Evolutionary conservation across 805 yeast species (phyloP).

Genomic region (Ogataea ramenticola): DNA sequence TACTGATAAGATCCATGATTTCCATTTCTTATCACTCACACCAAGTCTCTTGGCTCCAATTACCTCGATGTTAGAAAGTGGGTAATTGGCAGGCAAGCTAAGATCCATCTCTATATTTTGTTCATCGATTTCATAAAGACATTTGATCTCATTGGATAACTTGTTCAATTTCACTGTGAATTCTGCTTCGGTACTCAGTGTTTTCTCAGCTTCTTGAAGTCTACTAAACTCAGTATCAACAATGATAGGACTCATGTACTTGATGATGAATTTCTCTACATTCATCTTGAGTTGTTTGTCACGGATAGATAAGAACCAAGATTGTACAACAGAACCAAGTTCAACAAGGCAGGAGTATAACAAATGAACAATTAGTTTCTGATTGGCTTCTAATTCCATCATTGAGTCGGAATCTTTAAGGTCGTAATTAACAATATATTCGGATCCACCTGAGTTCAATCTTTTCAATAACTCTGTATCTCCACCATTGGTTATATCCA

Average conservation of each 20-base stretch:
- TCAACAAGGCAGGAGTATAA: slow-evolving; percentile 41
- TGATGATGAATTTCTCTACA: slow-evolving; percentile 56
- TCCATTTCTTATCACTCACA: slow-evolving; percentile 88
- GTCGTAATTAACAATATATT: slow-evolving; percentile 14
- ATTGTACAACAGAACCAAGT: slow-evolving; percentile 50
- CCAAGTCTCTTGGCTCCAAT: slow-evolving; percentile 78
- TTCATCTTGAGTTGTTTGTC: slow-evolving; percentile 55
- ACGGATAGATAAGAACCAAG: slow-evolving; percentile 67
- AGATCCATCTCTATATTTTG: slow-evolving; percentile 77
- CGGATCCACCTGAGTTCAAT: slow-evolving; percentile 6
- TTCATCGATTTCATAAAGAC: slow-evolving; percentile 75
- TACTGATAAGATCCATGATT: slow-evolving; percentile 89
- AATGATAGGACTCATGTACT: slow-evolving; percentile 56
- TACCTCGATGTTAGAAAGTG: slow-evolving; percentile 67
- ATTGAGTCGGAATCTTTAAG: slow-evolving; percentile 20
- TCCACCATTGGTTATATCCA: slow-evolving; percentile 28
- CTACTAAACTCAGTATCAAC: slow-evolving; percentile 45
- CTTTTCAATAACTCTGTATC: slow-evolving; percentile 17
- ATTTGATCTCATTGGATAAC: slow-evolving; percentile 59
- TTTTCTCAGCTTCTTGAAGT: slow-evolving; percentile 19
- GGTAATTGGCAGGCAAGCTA: slow-evolving; percentile 67
- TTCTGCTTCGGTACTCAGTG: slow-evolving; percentile 29
- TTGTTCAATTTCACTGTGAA: slow-evolving; percentile 56
- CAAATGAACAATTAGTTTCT: slow-evolving; percentile 39
- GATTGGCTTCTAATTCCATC: slow-evolving; percentile 8